These are phyloP conservation scores for Ganoderma meredithae DNA, from an alignment of 1,284 basidiomycete species.

Conservation along the genomic window DNA sequence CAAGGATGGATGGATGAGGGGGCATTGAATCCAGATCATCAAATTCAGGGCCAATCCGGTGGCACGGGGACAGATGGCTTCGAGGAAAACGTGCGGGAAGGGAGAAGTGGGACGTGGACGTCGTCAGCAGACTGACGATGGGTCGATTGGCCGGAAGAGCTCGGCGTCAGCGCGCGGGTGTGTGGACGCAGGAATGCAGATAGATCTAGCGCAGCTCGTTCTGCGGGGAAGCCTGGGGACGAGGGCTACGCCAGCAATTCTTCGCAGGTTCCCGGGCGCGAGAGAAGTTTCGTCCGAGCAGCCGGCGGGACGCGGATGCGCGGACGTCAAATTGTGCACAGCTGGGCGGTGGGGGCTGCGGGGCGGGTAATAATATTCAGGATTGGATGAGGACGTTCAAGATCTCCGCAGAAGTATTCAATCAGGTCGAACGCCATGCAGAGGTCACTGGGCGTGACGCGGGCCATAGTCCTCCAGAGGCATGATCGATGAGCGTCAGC, in stretches of 20 bases:
- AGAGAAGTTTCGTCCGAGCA: neutral
- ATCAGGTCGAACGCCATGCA: neutral
- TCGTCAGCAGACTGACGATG: neutral
- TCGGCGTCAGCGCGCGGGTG: neutral
- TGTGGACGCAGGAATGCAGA: neutral
- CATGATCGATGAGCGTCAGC: constrained; percentile 13
- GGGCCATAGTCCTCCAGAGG: constrained; percentile 1
- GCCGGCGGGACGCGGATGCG: constrained; percentile 11
- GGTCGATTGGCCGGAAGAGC: neutral
- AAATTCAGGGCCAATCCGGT: constrained; percentile 30
- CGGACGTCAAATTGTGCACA: constrained; percentile 8
- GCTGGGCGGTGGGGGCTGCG: neutral
- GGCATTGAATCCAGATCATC: constrained; percentile 21
- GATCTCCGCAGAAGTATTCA: constrained; percentile 14
- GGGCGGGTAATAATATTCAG: neutral
- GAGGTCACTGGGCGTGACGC: constrained; percentile 7
- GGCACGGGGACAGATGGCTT: neutral
- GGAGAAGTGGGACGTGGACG: neutral
- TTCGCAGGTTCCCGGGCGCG: neutral
- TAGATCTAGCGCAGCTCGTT: neutral
- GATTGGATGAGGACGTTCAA: neutral
- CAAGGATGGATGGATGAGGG: neutral
- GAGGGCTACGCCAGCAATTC: neutral
- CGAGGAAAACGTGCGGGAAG: neutral
- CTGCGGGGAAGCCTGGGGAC: neutral